Evolutionary conservation across 1,139 yeast species (phyloP).

Genomic region (Scheffersomyces illinoinensis): DNA sequence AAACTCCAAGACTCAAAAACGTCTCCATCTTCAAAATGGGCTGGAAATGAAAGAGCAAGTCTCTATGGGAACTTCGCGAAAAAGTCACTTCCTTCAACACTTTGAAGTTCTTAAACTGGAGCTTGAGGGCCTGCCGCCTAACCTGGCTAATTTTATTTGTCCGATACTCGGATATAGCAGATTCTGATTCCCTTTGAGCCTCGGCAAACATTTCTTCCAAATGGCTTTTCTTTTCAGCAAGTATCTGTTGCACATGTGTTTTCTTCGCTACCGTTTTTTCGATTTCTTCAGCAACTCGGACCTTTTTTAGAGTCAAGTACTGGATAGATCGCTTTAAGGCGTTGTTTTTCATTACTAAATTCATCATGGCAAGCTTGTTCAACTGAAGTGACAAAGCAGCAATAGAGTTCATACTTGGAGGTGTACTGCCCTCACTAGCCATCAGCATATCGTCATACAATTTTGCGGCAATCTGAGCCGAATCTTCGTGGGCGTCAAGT

Average conservation of each 20-base stretch:
- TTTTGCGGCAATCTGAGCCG: slow-evolving; percentile 2
- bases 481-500: slow-evolving; percentile 10
- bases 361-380: slow-evolving; percentile 37
- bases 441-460: neutral
- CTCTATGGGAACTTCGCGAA: slow-evolving; percentile 9
- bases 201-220: slow-evolving; percentile 8
- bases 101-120: slow-evolving; percentile 25
- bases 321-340: slow-evolving; percentile 22
- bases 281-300: slow-evolving; percentile 11
- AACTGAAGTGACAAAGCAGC: slow-evolving; percentile 45
- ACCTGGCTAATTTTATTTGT: slow-evolving; percentile 27
- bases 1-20: slow-evolving; percentile 31
- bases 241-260: slow-evolving; percentile 6
- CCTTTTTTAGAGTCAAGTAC: slow-evolving; percentile 16
- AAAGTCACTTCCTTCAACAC: slow-evolving; percentile 29
- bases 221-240: slow-evolving; percentile 1
- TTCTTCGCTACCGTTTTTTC: slow-evolving; percentile 10
- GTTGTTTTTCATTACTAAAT: slow-evolving; percentile 22
- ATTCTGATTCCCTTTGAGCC: slow-evolving; percentile 7
- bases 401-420: slow-evolving; percentile 24
- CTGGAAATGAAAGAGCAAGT: slow-evolving; percentile 24
- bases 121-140: slow-evolving; percentile 27
- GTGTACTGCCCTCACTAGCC: neutral
- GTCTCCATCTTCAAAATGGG: slow-evolving; percentile 30
- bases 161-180: slow-evolving; percentile 17